Conservation (phyloP, 306 rosid genomes). For the Cicer bijugum region DNA sequence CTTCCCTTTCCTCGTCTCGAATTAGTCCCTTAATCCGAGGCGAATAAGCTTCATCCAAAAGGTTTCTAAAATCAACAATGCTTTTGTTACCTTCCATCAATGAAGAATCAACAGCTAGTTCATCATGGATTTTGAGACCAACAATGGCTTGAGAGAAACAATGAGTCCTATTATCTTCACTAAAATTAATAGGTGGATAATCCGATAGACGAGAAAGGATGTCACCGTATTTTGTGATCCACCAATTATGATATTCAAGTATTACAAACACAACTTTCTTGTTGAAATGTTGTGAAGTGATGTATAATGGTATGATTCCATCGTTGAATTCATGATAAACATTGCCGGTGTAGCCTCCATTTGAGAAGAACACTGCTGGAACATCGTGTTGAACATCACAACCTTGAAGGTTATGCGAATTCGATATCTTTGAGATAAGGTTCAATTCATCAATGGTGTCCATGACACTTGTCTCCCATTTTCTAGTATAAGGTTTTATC, state of each 20-base stretch:
- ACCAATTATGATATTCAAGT: constrained; percentile 86
- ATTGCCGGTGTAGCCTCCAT: constrained; percentile 96
- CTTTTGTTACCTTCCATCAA: constrained; percentile 64
- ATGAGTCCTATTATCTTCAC: constrained; percentile 66
- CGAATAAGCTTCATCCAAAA: constrained; percentile 73
- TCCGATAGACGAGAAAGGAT: constrained; percentile 76
- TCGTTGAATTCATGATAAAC: constrained; percentile 97
- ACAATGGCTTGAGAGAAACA: constrained; percentile 86
- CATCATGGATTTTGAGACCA: constrained; percentile 88
- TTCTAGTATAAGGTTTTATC: constrained; percentile 84
- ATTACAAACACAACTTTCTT: constrained; percentile 89
- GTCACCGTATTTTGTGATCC: constrained; percentile 82
- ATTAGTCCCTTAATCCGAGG: constrained; percentile 70
- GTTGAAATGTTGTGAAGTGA: constrained; percentile 79
- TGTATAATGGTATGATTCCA: constrained; percentile 82
- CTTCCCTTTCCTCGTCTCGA: constrained; percentile 58
- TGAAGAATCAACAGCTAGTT: constrained; percentile 65
- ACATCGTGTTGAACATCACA: constrained; percentile 81
- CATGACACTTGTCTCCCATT: constrained; percentile 91
- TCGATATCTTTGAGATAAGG: constrained; percentile 61
- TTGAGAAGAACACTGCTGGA: constrained; percentile 92
- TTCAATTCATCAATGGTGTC: constrained; percentile 68
- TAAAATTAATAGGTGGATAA: constrained; percentile 65
- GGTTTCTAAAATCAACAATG: constrained; percentile 72
- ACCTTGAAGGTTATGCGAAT: constrained; percentile 27